Base-by-base conservation (phyloP, 2,329 filamentous ascomycete species). In the Hypoxylon sp. region DNA sequence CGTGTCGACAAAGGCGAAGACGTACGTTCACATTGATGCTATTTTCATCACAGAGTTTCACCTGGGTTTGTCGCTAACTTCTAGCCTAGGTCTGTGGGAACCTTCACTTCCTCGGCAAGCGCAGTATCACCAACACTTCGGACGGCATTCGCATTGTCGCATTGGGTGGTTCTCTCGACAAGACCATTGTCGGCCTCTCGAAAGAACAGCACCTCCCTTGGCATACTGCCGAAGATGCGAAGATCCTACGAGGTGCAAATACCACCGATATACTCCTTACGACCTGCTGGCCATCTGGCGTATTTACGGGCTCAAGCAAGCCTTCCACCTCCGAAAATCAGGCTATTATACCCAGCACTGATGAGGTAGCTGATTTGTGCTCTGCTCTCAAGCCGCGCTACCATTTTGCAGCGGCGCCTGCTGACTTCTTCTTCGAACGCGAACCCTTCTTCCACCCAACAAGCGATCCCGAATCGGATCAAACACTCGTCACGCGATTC, bases 121-220 rank as follows among this genome's bases (percentile, higher is more conserved):
- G 92, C 68, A 91, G 90, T 60, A 88, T 89, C 11, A 89, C 92
- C 48, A 98, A 95, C 73, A 98, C 94, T 0, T 89, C 90, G 0
- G 93, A 97, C 64, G 94, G 93, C 1, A 81, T 98, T 41, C 87
- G 89, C 47, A 92, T 99, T 60, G 91, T 94, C n/a, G 82, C 90
- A 0, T 81, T 99, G 0, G 94, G 94, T 21, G 95, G 95, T 0
- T 79, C 81, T 27, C 77, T 92, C 1, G 86, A 91, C 67, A 71
- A 83, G 10, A 81, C 83, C 45, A 79, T 87, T 11, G 77, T 85
- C 27, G 87, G 85, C 2, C 80, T 85, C 51, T 90, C 88, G 7
- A 85, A 87, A 62, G 88, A 91, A 64, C 88, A 89, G 63, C 88
- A 90, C 66, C 80, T 89, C n/a, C 89, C 93, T 0, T 87, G 86